phyloP scores from a whole-genome alignment of 305 asterid genomes.

The Euphrasia arctica region DNA sequence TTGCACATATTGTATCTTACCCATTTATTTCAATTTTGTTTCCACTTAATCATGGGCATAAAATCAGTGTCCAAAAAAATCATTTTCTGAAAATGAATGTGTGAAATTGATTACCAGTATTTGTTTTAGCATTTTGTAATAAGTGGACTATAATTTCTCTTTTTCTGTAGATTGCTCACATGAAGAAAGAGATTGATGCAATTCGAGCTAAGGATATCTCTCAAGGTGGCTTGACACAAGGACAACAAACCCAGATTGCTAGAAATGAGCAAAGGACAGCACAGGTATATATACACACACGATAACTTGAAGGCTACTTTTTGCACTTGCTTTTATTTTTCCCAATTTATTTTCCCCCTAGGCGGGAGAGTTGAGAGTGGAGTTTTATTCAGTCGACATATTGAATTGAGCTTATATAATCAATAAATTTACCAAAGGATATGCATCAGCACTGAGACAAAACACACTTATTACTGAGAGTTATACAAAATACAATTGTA shows the following conservation, averaged over 20 bases:
- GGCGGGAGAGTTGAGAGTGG: conserved; percentile 16
- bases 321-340: conserved; percentile 1
- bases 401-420: conserved; percentile 20
- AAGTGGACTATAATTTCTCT: conserved; percentile 9
- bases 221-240: conserved; percentile 99
- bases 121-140: not conserved
- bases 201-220: conserved; percentile 96
- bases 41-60: conserved; percentile 7
- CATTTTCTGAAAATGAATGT: not conserved
- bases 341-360: conserved; percentile 16
- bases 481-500: conserved; percentile 1
- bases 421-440: conserved; percentile 11
- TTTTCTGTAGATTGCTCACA: conserved; percentile 74
- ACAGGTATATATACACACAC: conserved; percentile 47
- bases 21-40: not conserved
- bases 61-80: not conserved
- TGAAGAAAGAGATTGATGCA: conserved; percentile 99
- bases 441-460: conserved; percentile 13
- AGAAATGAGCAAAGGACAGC: conserved; percentile 95
- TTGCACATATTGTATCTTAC: conserved; percentile 8
- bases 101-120: not conserved
- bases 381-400: conserved; percentile 18
- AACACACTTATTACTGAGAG: not conserved
- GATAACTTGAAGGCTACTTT: conserved; percentile 3
- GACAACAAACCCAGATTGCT: conserved; percentile 99